Evolutionary conservation across 2,329 filamentous ascomycete genomes (phyloP).

Genomic region (Peltaster fructicola): DNA sequence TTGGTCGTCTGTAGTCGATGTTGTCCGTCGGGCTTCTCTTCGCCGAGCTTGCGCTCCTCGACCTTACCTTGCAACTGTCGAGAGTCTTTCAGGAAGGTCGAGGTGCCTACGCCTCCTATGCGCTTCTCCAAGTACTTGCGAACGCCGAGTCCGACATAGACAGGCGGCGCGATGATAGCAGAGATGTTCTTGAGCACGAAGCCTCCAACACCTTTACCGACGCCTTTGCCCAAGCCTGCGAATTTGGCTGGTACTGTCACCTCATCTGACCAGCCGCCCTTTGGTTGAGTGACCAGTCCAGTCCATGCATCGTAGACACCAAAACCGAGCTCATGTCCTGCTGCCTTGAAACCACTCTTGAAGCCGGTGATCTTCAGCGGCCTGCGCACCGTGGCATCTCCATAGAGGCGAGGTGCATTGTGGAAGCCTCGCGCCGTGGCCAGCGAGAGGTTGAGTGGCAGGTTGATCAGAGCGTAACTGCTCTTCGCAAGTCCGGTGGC

Average conservation of each 20-base stretch:
- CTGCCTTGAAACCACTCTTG: slow-evolving; percentile 57
- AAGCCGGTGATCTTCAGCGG: slow-evolving; percentile 63
- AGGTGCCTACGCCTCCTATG: slow-evolving; percentile 12
- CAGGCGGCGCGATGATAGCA: slow-evolving; percentile 46
- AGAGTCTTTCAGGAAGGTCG: slow-evolving; percentile 13
- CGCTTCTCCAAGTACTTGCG: slow-evolving; percentile 56
- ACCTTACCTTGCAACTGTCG: slow-evolving; percentile 17
- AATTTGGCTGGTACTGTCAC: slow-evolving; percentile 13
- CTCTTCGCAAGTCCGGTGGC: slow-evolving; percentile 54
- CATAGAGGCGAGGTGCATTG: slow-evolving; percentile 71
- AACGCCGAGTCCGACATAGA: slow-evolving; percentile 67
- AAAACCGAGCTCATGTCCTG: slow-evolving; percentile 48
- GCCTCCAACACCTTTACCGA: slow-evolving; percentile 71
- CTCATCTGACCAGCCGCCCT: slow-evolving; percentile 45
- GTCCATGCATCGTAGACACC: slow-evolving; percentile 62
- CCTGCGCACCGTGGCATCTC: slow-evolving; percentile 66
- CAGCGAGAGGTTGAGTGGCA: slow-evolving; percentile 70
- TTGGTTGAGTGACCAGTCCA: slow-evolving; percentile 57
- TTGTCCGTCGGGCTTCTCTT: slow-evolving; percentile 4
- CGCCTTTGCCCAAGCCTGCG: slow-evolving; percentile 30
- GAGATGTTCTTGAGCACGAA: slow-evolving; percentile 67
- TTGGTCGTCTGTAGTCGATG: slow-evolving; percentile 7
- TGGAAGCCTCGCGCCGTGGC: slow-evolving; percentile 73
- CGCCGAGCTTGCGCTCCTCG: slow-evolving; percentile 11
- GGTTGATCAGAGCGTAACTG: slow-evolving; percentile 55